Base-by-base conservation (phyloP, 225 moss, liverwort and hornwort genomes). In the Sphagnum tenellum region DNA sequence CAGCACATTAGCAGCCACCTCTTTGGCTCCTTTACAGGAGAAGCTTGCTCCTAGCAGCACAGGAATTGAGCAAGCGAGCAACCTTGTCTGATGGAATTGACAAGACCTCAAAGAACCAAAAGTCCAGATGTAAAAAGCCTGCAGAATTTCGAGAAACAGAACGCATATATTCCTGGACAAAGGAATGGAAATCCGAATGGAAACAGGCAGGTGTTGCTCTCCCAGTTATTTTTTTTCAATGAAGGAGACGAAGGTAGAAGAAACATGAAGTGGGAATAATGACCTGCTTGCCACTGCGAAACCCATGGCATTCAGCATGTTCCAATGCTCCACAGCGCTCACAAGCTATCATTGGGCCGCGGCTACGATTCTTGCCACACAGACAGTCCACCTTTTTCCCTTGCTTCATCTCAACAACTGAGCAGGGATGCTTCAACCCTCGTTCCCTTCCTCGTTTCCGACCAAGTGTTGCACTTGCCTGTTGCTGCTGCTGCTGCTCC, bases 221-320 rank as follows among this genome's bases (percentile, higher is more conserved):
- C 52, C 52, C 9, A 0, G 29, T 29, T 29, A 29, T 29, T 29
- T 29, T 29, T 29, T 29, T 29, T 29, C 29, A 6, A 52, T 6
- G 75, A 65, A 75, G 71, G 71, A 73, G 63, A 79, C 46, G 75
- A 66, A 69, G 68, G 68, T 67, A 63, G 57, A 69, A 56, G 68
- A 62, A 58, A 77, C 81, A 72, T 76, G 65, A 79, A 83, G 70
- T 44, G 79, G 66, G 75, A 78, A 72, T 63, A 81, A 75, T 74
- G 73, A 95, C 94, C 94, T 95, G 92, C 88, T 91, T 81, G 49
- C 81, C 71, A 65, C 80, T 88, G 67, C 89, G 91, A 72, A 89
- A 95, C 44, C 94, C 94, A 80, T 88, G 94, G 82, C 94, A 95
- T 74, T 95, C 94, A 64, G 94, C 94, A 72, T 95, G 94, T 77